A percentile compares a stretch with the other conserved stretches of the same genome.
phyloP scores from a whole-genome alignment of 2,329 filamentous ascomycete genomes.

The Sclerotinia borealis region DNA sequence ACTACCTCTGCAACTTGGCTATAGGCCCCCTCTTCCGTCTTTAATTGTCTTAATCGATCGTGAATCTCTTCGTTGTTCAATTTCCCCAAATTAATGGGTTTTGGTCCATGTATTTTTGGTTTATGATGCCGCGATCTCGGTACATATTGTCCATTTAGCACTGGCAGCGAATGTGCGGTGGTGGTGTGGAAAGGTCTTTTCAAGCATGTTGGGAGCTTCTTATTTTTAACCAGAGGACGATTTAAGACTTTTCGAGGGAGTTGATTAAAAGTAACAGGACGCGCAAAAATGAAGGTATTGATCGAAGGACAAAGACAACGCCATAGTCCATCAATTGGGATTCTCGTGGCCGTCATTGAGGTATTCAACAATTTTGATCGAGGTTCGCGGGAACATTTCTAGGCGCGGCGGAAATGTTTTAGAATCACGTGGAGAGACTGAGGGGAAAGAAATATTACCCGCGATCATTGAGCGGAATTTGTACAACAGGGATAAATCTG shows the following conservation, averaged over 20 bases:
- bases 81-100: background rate
- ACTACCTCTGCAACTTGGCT: slow-evolving; percentile 42
- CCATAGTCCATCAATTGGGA: slow-evolving; percentile 53
- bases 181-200: background rate
- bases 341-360: slow-evolving; percentile 33
- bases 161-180: background rate
- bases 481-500: background rate
- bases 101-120: background rate
- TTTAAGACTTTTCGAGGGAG: slow-evolving; percentile 3
- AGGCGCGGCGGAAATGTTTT: background rate
- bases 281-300: slow-evolving; percentile 33
- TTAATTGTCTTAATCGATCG: slow-evolving; percentile 40
- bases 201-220: background rate
- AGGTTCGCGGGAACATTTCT: slow-evolving; percentile 1
- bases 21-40: slow-evolving; percentile 36
- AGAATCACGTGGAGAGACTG: slow-evolving; percentile 3
- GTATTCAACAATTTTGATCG: slow-evolving; percentile 11
- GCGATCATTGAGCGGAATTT: background rate
- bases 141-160: background rate
- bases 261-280: background rate
- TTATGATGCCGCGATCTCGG: background rate
- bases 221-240: background rate
- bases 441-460: background rate
- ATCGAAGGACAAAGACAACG: slow-evolving; percentile 56
- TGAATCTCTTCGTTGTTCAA: slow-evolving; percentile 36